Conservation (phyloP, 225 moss, liverwort and hornwort species). For the Pseudoscleropodium purum region DNA sequence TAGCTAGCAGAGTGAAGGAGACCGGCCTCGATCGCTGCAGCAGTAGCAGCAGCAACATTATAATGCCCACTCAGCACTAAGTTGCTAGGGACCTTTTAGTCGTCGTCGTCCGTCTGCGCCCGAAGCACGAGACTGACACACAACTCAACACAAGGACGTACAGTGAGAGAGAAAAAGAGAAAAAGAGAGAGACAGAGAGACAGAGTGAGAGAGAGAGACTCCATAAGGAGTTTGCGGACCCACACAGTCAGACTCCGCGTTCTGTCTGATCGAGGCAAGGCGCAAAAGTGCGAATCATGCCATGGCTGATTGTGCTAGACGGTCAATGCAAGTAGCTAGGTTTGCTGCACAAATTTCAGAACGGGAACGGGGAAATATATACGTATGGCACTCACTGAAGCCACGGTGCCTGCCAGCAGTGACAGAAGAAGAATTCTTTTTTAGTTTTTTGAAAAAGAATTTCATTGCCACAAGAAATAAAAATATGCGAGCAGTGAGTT, state of each 20-base stretch:
- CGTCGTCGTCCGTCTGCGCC: neutral
- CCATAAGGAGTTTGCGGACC: neutral
- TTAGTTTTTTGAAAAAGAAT: no score
- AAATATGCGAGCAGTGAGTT: no score
- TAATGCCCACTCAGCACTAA: neutral
- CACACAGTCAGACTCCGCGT: neutral
- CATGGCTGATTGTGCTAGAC: neutral
- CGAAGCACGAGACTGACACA: conserved; percentile 4
- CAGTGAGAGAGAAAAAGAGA: neutral
- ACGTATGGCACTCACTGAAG: no score
- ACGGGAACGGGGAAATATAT: no score
- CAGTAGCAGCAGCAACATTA: neutral
- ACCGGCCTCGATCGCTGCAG: neutral
- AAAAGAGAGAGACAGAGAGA: neutral
- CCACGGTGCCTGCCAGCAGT: no score
- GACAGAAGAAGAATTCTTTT: no score
- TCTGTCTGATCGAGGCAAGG: neutral
- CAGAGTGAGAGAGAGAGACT: neutral
- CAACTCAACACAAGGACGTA: neutral
- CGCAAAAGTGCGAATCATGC: neutral
- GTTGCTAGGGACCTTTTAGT: neutral
- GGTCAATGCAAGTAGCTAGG: conserved; percentile 3
- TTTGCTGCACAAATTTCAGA: neutral
- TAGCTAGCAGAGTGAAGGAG: neutral
- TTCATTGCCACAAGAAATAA: no score